Evolutionary conservation across 1,284 basidiomycete genomes (phyloP).

Genomic region (Apiotrichum porosum): DNA sequence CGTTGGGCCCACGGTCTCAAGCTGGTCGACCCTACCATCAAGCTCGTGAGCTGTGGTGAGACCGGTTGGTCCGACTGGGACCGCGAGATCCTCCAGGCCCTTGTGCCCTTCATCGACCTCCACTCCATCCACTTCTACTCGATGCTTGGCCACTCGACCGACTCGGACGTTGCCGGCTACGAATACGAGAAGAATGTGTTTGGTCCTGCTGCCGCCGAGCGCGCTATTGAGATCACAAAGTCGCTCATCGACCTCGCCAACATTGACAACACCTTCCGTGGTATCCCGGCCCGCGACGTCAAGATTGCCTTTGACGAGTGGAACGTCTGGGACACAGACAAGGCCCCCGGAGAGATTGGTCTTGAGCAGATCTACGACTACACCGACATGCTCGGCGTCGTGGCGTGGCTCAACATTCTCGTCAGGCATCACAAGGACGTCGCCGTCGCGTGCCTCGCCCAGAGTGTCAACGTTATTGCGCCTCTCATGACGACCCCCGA

Average conservation of each 20-base stretch:
- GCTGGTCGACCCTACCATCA: conserved; percentile 58
- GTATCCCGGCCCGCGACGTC: conserved; percentile 29
- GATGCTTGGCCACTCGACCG: conserved; percentile 27
- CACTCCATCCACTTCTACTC: conserved; percentile 49
- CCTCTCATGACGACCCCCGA: conserved; percentile 36
- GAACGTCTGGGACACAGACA: conserved; percentile 43
- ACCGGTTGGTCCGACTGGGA: conserved; percentile 50
- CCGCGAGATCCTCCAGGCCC: conserved; percentile 42
- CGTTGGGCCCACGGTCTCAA: conserved; percentile 63
- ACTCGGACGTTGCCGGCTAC: conserved; percentile 20
- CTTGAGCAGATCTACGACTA: conserved; percentile 60
- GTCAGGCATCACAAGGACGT: conserved; percentile 60
- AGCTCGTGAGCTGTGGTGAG: conserved; percentile 60
- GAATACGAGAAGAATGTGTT: conserved; percentile 52
- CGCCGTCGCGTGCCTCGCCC: conserved; percentile 61
- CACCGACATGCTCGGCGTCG: conserved; percentile 59
- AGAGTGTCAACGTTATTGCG: conserved; percentile 51
- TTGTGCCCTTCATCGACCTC: conserved; percentile 43
- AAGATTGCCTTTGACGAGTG: conserved; percentile 55
- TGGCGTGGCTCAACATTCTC: conserved; percentile 63
- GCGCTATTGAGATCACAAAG: conserved; percentile 47
- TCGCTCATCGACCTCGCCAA: conserved; percentile 50
- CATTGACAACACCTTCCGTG: conserved; percentile 26
- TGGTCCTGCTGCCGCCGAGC: conserved; percentile 49
- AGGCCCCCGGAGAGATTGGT: conserved; percentile 47